Evolutionary conservation across 2,329 filamentous ascomycete genomes (phyloP).

Genomic region (Arthrobotrys sphaeroides): DNA sequence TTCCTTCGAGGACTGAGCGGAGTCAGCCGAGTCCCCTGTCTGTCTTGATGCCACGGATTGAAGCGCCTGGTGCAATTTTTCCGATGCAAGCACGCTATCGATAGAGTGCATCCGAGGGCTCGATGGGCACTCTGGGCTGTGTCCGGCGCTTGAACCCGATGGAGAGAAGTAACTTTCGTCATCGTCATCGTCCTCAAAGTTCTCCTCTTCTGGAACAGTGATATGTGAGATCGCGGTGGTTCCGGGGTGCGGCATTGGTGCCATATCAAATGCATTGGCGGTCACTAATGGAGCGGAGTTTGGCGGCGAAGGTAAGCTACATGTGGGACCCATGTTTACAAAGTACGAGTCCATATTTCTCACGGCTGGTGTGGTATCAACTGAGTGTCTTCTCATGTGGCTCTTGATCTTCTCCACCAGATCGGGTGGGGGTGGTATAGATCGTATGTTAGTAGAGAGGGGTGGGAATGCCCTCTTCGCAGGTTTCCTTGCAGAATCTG

Average conservation of each 20-base stretch:
- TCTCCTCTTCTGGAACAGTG: slow-evolving; percentile 52
- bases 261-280: slow-evolving; percentile 57
- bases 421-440: slow-evolving; percentile 44
- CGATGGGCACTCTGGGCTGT: slow-evolving; percentile 39
- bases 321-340: slow-evolving; percentile 48
- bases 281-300: slow-evolving; percentile 55
- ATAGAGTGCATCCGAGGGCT: slow-evolving; percentile 48
- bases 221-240: slow-evolving; percentile 56
- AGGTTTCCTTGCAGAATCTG: slow-evolving; percentile 40
- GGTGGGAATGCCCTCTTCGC: slow-evolving; percentile 42
- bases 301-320: slow-evolving; percentile 55
- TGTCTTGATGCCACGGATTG: slow-evolving; percentile 43
- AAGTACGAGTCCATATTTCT: slow-evolving; percentile 50
- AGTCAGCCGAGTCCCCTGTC: slow-evolving; percentile 2
- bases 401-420: slow-evolving; percentile 47
- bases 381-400: slow-evolving; percentile 49
- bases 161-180: slow-evolving; percentile 57
- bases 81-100: slow-evolving; percentile 54
- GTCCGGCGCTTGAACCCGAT: slow-evolving; percentile 43
- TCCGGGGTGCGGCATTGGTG: slow-evolving; percentile 56
- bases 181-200: slow-evolving; percentile 53
- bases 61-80: slow-evolving; percentile 51
- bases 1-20: slow-evolving; percentile 12
- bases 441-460: slow-evolving; percentile 43
- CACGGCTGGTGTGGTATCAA: slow-evolving; percentile 38